phyloP scores from a whole-genome alignment of 192 early-diverging fungal genomes.

The Coemansia sp. region DNA sequence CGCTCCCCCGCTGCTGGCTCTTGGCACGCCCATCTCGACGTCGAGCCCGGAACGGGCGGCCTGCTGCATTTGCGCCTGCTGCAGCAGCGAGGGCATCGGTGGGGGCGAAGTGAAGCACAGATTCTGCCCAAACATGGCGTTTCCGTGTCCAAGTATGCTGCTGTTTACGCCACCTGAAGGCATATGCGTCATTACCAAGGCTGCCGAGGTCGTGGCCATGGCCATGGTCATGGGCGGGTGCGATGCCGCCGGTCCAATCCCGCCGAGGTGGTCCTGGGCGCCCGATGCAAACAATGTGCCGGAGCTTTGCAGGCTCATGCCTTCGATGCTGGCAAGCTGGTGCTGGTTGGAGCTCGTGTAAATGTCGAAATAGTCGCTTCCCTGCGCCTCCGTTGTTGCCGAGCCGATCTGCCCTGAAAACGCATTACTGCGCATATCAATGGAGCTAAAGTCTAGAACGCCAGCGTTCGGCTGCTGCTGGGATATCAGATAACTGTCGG shows the following conservation, averaged over 20 bases:
- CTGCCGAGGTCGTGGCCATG: neutral
- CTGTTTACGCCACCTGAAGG: neutral
- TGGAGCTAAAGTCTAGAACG: constrained; percentile 2
- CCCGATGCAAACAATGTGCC: constrained; percentile 2
- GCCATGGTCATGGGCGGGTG: neutral
- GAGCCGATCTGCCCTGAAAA: constrained; percentile 22
- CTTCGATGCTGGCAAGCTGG: constrained; percentile 1
- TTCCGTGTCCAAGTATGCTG: constrained; percentile 4
- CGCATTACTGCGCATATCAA: neutral
- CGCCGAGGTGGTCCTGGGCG: neutral
- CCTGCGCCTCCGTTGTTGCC: constrained; percentile 17
- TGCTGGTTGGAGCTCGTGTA: constrained; percentile 4
- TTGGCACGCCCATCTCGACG: neutral
- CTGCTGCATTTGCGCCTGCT: constrained; percentile 9
- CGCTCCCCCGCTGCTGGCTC: constrained; percentile 7
- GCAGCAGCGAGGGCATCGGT: constrained; percentile 26
- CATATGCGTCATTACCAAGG: neutral
- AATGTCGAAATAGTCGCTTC: constrained; percentile 26
- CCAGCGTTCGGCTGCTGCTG: neutral
- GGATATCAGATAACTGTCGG: constrained; percentile 1
- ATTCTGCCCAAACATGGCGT: constrained; percentile 10
- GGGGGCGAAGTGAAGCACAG: constrained; percentile 27
- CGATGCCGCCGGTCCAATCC: neutral
- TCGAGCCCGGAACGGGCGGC: neutral
- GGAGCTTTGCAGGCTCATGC: constrained; percentile 6